phyloP scores from a whole-genome alignment of 2,329 filamentous ascomycete species.

The Ceratocystis destructans region DNA sequence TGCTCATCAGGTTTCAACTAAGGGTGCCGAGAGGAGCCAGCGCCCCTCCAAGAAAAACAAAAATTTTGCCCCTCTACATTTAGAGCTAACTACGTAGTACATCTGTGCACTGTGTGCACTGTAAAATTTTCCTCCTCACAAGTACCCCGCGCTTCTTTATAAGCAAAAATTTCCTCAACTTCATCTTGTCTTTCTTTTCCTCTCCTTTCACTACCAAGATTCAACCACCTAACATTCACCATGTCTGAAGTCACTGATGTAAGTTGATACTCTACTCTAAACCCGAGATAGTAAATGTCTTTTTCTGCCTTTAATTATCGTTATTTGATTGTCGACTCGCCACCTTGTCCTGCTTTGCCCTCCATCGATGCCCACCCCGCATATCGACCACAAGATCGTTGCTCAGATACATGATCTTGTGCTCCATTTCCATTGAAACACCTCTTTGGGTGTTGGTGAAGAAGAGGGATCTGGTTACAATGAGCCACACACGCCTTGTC shows the following conservation, averaged over 20 bases:
- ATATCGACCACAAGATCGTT: not conserved
- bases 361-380: not conserved
- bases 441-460: not conserved
- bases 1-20: not conserved
- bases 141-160: slow-evolving; percentile 22
- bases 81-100: slow-evolving; percentile 11
- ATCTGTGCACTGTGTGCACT: slow-evolving; percentile 19
- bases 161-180: slow-evolving; percentile 20
- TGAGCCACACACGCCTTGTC: not conserved
- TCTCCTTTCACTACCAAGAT: slow-evolving; percentile 24
- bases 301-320: not conserved
- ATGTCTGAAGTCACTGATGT: slow-evolving; percentile 42
- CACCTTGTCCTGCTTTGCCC: not conserved
- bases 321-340: not conserved
- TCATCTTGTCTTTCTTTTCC: slow-evolving; percentile 22
- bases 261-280: slow-evolving; percentile 26
- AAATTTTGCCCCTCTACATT: slow-evolving; percentile 12
- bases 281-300: not conserved
- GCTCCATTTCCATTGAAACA: not conserved
- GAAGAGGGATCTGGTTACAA: not conserved
- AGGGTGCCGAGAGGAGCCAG: slow-evolving; percentile 13
- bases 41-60: slow-evolving; percentile 8
- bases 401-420: not conserved
- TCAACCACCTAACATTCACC: slow-evolving; percentile 31
- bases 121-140: slow-evolving; percentile 17